phyloP scores from a whole-genome alignment of 1,284 basidiomycete genomes.

The Takashimella koratensis region DNA sequence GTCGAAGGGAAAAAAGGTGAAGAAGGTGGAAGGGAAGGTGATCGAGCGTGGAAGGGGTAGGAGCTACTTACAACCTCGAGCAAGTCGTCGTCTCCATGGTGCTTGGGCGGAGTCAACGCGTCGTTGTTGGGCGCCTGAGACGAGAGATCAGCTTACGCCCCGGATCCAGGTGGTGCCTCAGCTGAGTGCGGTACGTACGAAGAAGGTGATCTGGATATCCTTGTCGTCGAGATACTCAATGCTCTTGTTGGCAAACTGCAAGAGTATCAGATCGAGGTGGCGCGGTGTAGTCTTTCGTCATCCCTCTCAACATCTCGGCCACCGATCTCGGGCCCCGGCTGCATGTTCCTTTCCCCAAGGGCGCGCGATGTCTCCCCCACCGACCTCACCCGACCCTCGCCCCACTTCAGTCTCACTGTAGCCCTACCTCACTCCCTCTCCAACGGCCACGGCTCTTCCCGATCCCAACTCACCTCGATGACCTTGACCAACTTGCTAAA shows the following conservation, averaged over 20 bases:
- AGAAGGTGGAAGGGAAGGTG: neutral
- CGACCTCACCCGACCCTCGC: too few relatives aligned
- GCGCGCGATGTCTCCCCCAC: too few relatives aligned
- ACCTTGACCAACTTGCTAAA: constrained; percentile 48
- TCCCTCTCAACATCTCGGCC: neutral
- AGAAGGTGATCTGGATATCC: constrained; percentile 47
- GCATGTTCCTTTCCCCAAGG: too few relatives aligned
- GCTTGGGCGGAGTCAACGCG: constrained; percentile 38
- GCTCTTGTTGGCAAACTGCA: constrained; percentile 39
- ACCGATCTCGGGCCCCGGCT: too few relatives aligned
- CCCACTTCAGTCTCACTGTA: too few relatives aligned
- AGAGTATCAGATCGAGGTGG: neutral
- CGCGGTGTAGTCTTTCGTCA: neutral
- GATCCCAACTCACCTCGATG: constrained; percentile 36
- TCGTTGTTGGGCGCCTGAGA: constrained; percentile 47
- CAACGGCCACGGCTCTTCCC: neutral
- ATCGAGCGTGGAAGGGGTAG: constrained; percentile 4
- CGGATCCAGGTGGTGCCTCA: neutral
- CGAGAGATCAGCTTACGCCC: neutral
- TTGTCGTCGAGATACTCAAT: constrained; percentile 45
- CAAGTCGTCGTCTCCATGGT: constrained; percentile 36
- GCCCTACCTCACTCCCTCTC: too few relatives aligned
- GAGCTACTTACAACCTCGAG: constrained; percentile 4
- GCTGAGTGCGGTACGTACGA: constrained; percentile 26
- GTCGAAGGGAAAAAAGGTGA: neutral